Evolutionary conservation across 306 rosid species (phyloP).

Genomic region (Prunus kanzakura): DNA sequence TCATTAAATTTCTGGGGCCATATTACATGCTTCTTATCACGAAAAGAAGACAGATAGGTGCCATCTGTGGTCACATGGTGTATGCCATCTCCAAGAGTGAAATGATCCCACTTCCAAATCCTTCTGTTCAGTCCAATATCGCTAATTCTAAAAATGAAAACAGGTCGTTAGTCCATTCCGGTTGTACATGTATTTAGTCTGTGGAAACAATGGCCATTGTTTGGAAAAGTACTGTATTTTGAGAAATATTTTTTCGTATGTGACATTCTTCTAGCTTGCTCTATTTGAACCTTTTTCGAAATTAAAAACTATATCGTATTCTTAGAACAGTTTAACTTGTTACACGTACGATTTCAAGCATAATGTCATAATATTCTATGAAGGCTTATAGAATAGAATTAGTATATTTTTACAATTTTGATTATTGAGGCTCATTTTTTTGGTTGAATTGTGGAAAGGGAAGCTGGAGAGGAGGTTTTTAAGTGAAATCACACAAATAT

Average conservation of each 20-base stretch:
- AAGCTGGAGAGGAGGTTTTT: background rate
- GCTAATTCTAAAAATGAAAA: conserved; percentile 71
- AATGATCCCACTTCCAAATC: conserved; percentile 71
- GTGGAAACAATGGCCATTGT: conserved; percentile 3
- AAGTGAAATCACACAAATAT: background rate
- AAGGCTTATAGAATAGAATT: background rate
- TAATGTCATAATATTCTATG: background rate
- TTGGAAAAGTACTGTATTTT: background rate
- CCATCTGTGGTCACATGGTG: conserved; percentile 70
- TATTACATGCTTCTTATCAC: conserved; percentile 94
- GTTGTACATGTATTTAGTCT: conserved; percentile 45
- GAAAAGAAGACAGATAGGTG: conserved; percentile 78
- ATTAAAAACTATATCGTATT: background rate
- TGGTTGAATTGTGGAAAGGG: too few species aligned
- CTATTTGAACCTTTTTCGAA: background rate
- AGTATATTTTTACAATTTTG: background rate
- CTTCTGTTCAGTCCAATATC: conserved; percentile 53
- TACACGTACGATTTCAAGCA: background rate
- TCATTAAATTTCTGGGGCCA: conserved; percentile 88
- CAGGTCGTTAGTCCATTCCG: conserved; percentile 76
- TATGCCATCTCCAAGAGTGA: conserved; percentile 80
- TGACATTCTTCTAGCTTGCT: background rate
- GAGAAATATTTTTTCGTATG: conserved; percentile 13
- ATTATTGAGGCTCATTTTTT: background rate
- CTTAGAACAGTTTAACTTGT: background rate